Evolutionary conservation across 169 alveolate species (phyloP), one percentile per base, ranked within the genome.

Genomic region (Theileria orientalis): DNA sequence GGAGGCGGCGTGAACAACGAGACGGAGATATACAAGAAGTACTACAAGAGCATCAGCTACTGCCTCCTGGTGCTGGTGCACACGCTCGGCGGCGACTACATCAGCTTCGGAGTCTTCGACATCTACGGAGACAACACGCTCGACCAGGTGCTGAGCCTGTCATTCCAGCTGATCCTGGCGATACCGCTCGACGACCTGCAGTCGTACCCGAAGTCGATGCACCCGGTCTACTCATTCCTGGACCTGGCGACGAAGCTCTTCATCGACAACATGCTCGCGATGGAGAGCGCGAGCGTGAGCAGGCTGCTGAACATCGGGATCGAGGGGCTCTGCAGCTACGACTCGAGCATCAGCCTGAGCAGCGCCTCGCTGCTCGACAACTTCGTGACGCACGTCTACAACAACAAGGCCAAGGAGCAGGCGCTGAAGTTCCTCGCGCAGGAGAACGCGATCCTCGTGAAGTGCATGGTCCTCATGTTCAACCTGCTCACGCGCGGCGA

Each of bases 81-180:
- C 87, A 94, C 96, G 42, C 91, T 95, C 30, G 92, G 93, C 35
- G 98, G 98, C 5, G 94, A 93, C 69, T 95, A 94, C 74, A 94
- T 94, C 51, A 94, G 93, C 83, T 95, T 94, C 80, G 98, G 96
- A 0, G 96, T 95, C 33, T 95, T 95, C 32, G 97, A 95, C 83
- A 87, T 95, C 23, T 95, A 95, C 82, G 94, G 94, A 33, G 98
- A 95, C 78, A 93, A 89, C 54, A 89, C 96, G 54, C 86, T 95
- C 72, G 93, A 92, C 66, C 91, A 92, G 68, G 93, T 96, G 11
- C 90, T 95, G 42, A 84, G 86, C 35, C 90, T 95, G 64, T 96
- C 97, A 13, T 86, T 93, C 83, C 84, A 88, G 75, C 85, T 95
- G 91, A 92, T 97, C 72, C 79, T 92, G 64, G 90, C 93, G 9